phyloP scores from a whole-genome alignment of 108 stramenopile genomes.

The Pseudonitzschia pungens region DNA sequence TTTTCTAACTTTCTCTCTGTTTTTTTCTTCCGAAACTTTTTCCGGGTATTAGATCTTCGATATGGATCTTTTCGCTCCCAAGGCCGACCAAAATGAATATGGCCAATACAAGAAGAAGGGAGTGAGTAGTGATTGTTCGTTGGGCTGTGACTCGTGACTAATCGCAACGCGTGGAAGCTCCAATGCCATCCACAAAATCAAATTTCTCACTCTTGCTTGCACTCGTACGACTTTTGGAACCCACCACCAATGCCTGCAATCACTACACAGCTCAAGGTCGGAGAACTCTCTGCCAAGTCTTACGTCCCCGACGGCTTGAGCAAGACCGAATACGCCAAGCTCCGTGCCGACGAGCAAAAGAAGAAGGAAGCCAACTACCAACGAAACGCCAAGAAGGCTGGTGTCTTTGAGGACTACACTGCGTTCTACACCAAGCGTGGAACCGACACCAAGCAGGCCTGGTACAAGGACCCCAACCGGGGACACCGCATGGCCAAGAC shows the following conservation, averaged over 20 bases:
- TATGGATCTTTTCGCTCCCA: constrained; percentile 74
- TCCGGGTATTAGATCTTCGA: constrained; percentile 40
- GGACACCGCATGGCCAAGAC: constrained; percentile 82
- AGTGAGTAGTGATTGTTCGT: not conserved
- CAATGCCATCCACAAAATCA: too few relatives aligned
- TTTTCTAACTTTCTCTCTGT: not conserved
- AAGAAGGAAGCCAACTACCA: constrained; percentile 83
- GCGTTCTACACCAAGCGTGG: constrained; percentile 75
- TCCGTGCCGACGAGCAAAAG: constrained; percentile 51
- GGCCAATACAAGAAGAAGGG: constrained; percentile 77
- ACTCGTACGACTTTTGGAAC: too few relatives aligned
- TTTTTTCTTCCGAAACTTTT: not conserved
- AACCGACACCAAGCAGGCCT: constrained; percentile 54
- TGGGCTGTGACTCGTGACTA: too few relatives aligned
- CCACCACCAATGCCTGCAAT: too few relatives aligned
- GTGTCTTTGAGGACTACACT: constrained; percentile 80
- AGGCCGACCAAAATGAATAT: constrained; percentile 68
- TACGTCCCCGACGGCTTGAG: constrained; percentile 79
- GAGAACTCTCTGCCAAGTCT: constrained; percentile 56
- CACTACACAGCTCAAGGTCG: constrained; percentile 38
- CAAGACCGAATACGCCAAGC: constrained; percentile 64
- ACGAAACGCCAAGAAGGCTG: constrained; percentile 79
- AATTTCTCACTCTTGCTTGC: too few relatives aligned
- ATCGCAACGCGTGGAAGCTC: too few relatives aligned
- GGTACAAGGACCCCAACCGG: constrained; percentile 64